These are phyloP conservation scores for Hyphodiscus hymeniophilus DNA, from an alignment of 495 filamentous ascomycete species.

Conservation along the genomic window DNA sequence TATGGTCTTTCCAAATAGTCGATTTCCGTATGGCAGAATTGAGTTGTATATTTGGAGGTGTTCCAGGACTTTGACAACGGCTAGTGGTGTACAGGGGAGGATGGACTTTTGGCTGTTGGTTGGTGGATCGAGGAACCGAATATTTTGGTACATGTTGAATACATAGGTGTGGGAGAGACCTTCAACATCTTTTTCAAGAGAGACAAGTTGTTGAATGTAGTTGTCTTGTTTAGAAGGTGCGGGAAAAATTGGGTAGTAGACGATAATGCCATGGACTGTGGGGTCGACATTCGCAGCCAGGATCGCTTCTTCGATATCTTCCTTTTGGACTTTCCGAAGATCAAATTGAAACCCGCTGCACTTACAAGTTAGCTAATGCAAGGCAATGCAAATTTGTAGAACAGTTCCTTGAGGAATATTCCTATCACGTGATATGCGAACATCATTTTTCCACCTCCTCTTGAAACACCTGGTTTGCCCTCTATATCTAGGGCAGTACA, in stretches of 20 bases:
- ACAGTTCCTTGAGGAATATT: too few relatives aligned
- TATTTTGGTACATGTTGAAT: conserved; percentile 99
- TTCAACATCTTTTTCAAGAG: conserved; percentile 87
- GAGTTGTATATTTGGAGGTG: conserved; percentile 93
- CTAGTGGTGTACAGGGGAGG: conserved; percentile 90
- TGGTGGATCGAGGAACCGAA: conserved; percentile 79
- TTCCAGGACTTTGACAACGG: conserved; percentile 93
- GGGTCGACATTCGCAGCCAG: conserved; percentile 72
- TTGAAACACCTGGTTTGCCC: too few relatives aligned
- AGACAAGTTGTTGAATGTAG: conserved; percentile 92
- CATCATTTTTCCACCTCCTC: too few relatives aligned
- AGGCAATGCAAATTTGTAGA: too few relatives aligned
- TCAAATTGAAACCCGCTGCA: conserved; percentile 81
- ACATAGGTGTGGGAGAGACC: conserved; percentile 89
- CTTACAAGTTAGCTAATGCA: background rate
- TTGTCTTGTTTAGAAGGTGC: conserved; percentile 69
- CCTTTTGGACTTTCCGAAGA: conserved; percentile 72
- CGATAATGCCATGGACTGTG: conserved; percentile 82
- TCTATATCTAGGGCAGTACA: too few relatives aligned
- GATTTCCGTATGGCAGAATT: conserved; percentile 89
- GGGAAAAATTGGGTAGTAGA: conserved; percentile 94
- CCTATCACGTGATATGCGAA: too few relatives aligned
- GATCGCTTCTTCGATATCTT: conserved; percentile 80
- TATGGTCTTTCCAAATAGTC: conserved; percentile 82
- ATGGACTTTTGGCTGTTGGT: conserved; percentile 76